Conservation (phyloP, 2,329 filamentous ascomycete genomes). For the Huntiella bhutanensis region DNA sequence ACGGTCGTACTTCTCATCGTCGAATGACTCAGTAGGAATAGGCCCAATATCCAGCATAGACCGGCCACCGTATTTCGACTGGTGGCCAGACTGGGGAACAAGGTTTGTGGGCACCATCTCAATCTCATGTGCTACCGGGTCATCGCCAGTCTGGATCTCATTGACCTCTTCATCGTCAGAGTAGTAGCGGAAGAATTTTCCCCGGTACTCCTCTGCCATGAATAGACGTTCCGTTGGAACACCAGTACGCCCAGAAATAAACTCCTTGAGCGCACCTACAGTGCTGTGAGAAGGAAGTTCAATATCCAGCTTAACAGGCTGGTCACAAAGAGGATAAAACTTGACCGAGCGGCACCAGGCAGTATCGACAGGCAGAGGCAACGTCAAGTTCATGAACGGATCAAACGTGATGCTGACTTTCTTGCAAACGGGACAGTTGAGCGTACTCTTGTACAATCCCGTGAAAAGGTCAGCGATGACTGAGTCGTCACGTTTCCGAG, state of each 20-base stretch:
- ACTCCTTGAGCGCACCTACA: slow-evolving; percentile 49
- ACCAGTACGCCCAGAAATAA: slow-evolving; percentile 46
- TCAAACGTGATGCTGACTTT: slow-evolving; percentile 99
- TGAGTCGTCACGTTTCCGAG: slow-evolving; percentile 81
- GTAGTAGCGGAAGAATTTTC: slow-evolving; percentile 74
- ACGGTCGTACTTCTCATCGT: slow-evolving; percentile 42
- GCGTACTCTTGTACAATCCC: slow-evolving; percentile 94
- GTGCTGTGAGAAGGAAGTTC: slow-evolving; percentile 63
- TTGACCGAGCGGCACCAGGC: slow-evolving; percentile 58
- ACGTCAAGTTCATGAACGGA: slow-evolving; percentile 83
- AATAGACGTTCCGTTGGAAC: slow-evolving; percentile 50
- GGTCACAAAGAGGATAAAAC: slow-evolving; percentile 58
- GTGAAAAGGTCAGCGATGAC: slow-evolving; percentile 91
- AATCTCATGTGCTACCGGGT: slow-evolving; percentile 57
- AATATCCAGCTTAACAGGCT: slow-evolving; percentile 52
- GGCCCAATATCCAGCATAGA: slow-evolving; percentile 32
- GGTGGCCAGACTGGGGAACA: slow-evolving; percentile 28
- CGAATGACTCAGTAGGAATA: slow-evolving; percentile 32
- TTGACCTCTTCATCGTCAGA: slow-evolving; percentile 55
- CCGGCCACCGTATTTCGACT: slow-evolving; percentile 25
- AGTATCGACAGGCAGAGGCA: slow-evolving; percentile 76
- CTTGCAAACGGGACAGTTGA: slow-evolving; percentile 74
- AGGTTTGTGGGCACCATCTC: slow-evolving; percentile 65
- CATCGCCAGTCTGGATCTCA: slow-evolving; percentile 46
- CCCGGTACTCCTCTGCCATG: slow-evolving; percentile 62